Conservation (phyloP, 1,284 basidiomycete genomes). For the Anthracocystis panici-leucophaei region DNA sequence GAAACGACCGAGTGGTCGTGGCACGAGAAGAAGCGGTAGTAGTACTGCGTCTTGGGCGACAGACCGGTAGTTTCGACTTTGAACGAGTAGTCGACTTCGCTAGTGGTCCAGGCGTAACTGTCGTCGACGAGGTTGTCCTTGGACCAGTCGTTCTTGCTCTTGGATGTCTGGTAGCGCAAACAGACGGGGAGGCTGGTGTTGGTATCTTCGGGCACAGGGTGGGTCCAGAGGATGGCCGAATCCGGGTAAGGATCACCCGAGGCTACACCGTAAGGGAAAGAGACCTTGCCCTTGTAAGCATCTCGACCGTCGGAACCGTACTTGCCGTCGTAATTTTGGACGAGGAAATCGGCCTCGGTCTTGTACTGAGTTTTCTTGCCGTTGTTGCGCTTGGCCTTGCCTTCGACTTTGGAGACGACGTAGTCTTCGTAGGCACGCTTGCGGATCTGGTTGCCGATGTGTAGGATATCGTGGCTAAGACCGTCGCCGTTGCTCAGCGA, state of each 20-base stretch:
- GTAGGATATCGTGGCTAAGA: conserved; percentile 47
- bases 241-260: conserved; percentile 76
- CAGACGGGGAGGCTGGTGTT: conserved; percentile 74
- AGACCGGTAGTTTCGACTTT: conserved; percentile 76
- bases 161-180: conserved; percentile 73
- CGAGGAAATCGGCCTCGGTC: conserved; percentile 53
- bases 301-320: conserved; percentile 42
- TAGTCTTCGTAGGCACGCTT: conserved; percentile 44
- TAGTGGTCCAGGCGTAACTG: conserved; percentile 75
- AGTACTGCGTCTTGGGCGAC: conserved; percentile 75
- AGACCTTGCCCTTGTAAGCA: conserved; percentile 63
- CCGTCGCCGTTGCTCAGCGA: conserved; percentile 38
- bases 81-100: conserved; percentile 76
- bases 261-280: conserved; percentile 71
- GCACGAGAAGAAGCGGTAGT: conserved; percentile 76
- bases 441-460: conserved; percentile 36
- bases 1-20: conserved; percentile 52
- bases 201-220: conserved; percentile 46
- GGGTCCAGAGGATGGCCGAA: conserved; percentile 77
- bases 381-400: conserved; percentile 42
- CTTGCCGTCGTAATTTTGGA: conserved; percentile 45
- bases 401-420: conserved; percentile 36
- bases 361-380: conserved; percentile 25
- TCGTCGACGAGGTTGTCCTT: conserved; percentile 70
- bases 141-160: conserved; percentile 63